Evolutionary conservation across 2,329 filamentous ascomycete genomes (phyloP).

Genomic region (Aschersonia sp.): DNA sequence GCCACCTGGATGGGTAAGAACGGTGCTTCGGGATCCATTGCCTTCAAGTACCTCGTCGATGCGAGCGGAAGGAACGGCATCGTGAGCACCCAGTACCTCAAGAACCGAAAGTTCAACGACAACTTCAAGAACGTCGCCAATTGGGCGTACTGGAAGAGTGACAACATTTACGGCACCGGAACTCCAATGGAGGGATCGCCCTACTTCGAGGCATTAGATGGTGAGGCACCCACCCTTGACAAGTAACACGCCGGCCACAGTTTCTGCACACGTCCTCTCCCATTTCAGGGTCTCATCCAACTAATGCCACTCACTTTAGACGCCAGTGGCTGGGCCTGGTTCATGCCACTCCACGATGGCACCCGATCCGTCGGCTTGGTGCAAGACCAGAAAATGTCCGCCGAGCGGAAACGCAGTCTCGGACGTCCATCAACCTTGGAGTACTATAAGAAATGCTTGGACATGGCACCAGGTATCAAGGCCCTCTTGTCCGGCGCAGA

Average conservation of each 20-base stretch:
- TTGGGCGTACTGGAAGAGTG: constrained; percentile 32
- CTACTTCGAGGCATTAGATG: constrained; percentile 27
- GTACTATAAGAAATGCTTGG: constrained; percentile 20
- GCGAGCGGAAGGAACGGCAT: constrained; percentile 30
- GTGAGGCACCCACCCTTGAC: constrained; percentile 1
- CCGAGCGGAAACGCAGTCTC: constrained; percentile 15
- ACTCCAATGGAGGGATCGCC: constrained; percentile 20
- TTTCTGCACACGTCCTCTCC: no score
- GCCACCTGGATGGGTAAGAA: constrained; percentile 20
- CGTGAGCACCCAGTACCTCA: constrained; percentile 31
- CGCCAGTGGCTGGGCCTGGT: constrained; percentile 33
- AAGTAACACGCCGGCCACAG: no score
- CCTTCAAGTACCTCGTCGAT: constrained; percentile 33
- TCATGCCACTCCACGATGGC: constrained; percentile 33
- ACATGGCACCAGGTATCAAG: constrained; percentile 15
- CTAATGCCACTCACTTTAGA: constrained; percentile 12
- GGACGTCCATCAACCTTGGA: constrained; percentile 8
- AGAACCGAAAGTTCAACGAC: constrained; percentile 30
- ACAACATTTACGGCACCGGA: constrained; percentile 16
- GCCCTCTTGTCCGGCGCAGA: constrained; percentile 16
- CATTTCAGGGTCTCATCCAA: no score
- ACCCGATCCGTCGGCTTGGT: constrained; percentile 28
- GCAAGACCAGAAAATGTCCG: constrained; percentile 20
- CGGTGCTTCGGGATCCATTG: constrained; percentile 21
- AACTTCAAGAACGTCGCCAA: constrained; percentile 33